These are phyloP conservation scores for Salvia rosmarinus DNA, from an alignment of 257 asterid genomes.

Conservation along the genomic window DNA sequence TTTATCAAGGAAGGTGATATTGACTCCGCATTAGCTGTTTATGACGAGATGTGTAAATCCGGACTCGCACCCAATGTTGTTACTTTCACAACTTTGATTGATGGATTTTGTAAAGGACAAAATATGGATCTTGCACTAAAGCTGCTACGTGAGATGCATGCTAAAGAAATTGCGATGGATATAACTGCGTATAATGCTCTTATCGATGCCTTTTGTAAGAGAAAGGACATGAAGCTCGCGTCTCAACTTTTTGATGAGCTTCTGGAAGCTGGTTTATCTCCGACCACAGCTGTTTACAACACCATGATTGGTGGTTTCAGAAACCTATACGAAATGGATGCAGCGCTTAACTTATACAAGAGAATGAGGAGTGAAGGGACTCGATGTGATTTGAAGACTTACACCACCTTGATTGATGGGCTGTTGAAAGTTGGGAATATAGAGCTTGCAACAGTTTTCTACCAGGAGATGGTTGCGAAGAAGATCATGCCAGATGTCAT, in stretches of 20 bases:
- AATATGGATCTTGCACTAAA: slow-evolving; percentile 54
- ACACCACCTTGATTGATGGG: slow-evolving; percentile 83
- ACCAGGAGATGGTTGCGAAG: slow-evolving; percentile 72
- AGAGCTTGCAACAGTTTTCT: slow-evolving; percentile 58
- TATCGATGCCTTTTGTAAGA: slow-evolving; percentile 78
- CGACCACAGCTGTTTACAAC: slow-evolving; percentile 64
- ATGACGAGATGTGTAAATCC: slow-evolving; percentile 56
- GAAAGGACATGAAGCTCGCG: slow-evolving; percentile 69
- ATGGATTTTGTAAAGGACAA: slow-evolving; percentile 64
- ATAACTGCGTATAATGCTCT: slow-evolving; percentile 61
- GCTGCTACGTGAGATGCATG: slow-evolving; percentile 62
- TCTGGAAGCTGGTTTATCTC: slow-evolving; percentile 63
- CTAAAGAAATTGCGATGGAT: slow-evolving; percentile 66
- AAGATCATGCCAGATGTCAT: slow-evolving; percentile 65
- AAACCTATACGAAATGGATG: slow-evolving; percentile 58
- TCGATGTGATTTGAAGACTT: slow-evolving; percentile 66
- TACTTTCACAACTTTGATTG: slow-evolving; percentile 71
- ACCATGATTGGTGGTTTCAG: slow-evolving; percentile 80
- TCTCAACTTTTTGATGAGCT: slow-evolving; percentile 65
- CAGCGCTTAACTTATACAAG: slow-evolving; percentile 53
- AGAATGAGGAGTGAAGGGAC: slow-evolving; percentile 63
- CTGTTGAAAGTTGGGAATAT: slow-evolving; percentile 63
- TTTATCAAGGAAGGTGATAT: slow-evolving; percentile 64
- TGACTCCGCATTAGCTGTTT: slow-evolving; percentile 60
- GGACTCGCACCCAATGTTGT: slow-evolving; percentile 60